These are phyloP conservation scores for Neoascochyta sp. DNA, from an alignment of 2,329 filamentous ascomycete genomes.

Conservation along the genomic window DNA sequence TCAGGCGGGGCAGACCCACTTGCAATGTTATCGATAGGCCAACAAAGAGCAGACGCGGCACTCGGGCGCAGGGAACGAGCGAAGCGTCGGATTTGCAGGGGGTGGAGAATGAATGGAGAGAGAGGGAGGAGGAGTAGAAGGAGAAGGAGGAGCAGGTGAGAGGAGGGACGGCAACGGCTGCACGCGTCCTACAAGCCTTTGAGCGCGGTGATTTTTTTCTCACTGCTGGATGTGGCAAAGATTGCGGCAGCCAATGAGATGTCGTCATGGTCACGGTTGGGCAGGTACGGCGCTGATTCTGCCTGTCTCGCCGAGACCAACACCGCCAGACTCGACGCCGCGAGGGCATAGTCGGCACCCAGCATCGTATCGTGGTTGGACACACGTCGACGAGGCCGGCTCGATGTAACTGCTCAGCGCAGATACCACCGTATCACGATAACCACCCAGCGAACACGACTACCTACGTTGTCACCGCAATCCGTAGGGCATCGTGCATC, in stretches of 20 bases:
- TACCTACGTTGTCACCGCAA: too few relatives aligned
- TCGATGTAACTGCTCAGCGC: too few relatives aligned
- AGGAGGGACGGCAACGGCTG: conserved; percentile 11
- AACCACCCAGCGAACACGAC: too few relatives aligned
- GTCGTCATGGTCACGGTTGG: conserved; percentile 15
- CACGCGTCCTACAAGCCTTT: conserved; percentile 9
- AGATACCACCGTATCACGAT: too few relatives aligned
- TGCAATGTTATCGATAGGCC: conserved; percentile 18
- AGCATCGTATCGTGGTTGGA: too few relatives aligned
- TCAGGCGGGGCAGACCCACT: conserved; percentile 20
- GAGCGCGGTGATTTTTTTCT: conserved; percentile 24
- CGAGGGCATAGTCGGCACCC: too few relatives aligned
- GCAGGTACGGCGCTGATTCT: conserved; percentile 16
- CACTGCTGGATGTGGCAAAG: conserved; percentile 21
- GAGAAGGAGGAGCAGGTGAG: conserved; percentile 4
- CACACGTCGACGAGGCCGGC: too few relatives aligned
- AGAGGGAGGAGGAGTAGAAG: conserved; percentile 4
- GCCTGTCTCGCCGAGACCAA: too few relatives aligned
- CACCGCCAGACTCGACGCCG: too few relatives aligned
- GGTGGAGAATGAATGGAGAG: conserved; percentile 4
- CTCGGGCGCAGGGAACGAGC: conserved; percentile 12
- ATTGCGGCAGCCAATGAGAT: conserved; percentile 17
- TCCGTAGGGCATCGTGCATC: too few relatives aligned
- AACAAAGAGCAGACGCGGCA: conserved; percentile 10
- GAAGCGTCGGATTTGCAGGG: conserved; percentile 4